Evolutionary conservation across 2,329 filamentous ascomycete genomes (phyloP).

Genomic region (Diplocarpon mali): DNA sequence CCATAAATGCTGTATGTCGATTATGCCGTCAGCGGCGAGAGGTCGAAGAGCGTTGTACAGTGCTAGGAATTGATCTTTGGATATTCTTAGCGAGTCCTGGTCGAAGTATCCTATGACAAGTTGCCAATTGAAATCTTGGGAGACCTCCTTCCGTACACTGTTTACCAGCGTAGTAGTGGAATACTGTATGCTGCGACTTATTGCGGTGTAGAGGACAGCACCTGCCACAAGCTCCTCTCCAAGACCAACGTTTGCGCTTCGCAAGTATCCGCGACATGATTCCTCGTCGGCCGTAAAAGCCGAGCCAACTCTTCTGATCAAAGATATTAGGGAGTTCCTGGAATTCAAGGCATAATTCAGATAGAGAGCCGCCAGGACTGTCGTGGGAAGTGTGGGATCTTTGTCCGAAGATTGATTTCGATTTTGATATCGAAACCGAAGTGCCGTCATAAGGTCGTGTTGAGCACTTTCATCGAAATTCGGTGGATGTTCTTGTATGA

Average conservation of each 20-base stretch:
- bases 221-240: constrained; percentile 73
- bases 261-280: constrained; percentile 43
- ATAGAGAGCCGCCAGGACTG: constrained; percentile 60
- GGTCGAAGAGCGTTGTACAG: constrained; percentile 71
- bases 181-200: constrained; percentile 44
- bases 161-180: constrained; percentile 46
- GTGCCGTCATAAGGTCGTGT: constrained; percentile 51
- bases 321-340: constrained; percentile 46
- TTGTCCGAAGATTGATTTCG: constrained; percentile 40
- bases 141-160: constrained; percentile 49
- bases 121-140: constrained; percentile 55
- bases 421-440: constrained; percentile 48
- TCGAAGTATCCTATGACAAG: constrained; percentile 73
- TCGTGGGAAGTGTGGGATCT: constrained; percentile 45
- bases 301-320: constrained; percentile 63
- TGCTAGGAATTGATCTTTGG: constrained; percentile 67
- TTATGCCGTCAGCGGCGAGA: constrained; percentile 51
- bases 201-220: constrained; percentile 57
- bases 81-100: constrained; percentile 62
- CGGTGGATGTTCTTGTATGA: constrained; percentile 76
- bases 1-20: constrained; percentile 86
- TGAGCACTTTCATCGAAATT: constrained; percentile 71
- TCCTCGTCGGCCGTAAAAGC: constrained; percentile 70
- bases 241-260: constrained; percentile 45
- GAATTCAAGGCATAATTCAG: constrained; percentile 55